Conservation (phyloP, 176 grass and related monocot genomes). For the Musa acuminata region DNA sequence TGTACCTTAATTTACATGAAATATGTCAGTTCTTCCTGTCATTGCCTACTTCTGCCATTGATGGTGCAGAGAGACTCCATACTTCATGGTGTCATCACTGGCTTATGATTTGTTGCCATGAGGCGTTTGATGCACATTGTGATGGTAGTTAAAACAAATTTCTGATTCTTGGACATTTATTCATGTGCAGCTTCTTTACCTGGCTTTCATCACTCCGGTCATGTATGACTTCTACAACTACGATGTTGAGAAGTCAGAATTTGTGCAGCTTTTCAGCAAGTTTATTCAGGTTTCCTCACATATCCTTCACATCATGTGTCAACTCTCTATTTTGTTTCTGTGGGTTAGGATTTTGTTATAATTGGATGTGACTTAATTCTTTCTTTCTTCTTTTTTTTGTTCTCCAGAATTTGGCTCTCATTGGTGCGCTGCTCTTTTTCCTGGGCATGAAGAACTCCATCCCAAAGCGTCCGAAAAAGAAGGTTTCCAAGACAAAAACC, state of each 20-base stretch:
- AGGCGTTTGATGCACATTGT: no score
- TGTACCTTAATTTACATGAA: no score
- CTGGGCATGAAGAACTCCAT: slow-evolving; percentile 11
- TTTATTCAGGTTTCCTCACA: slow-evolving; percentile 3
- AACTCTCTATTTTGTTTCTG: background rate
- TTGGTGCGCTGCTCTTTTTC: slow-evolving; percentile 11
- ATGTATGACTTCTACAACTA: slow-evolving; percentile 16
- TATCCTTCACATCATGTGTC: background rate
- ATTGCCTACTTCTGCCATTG: no score
- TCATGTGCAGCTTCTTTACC: background rate
- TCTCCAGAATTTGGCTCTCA: slow-evolving; percentile 10
- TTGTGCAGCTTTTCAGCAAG: slow-evolving; percentile 15
- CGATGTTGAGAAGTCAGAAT: slow-evolving; percentile 6
- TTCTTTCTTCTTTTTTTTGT: background rate
- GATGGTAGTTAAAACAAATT: no score
- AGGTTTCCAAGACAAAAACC: background rate
- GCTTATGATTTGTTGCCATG: no score
- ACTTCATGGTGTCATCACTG: no score
- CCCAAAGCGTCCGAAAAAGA: background rate
- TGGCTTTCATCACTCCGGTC: background rate
- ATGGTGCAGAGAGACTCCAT: no score
- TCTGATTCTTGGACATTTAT: background rate
- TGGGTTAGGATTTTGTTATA: background rate
- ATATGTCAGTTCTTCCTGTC: no score
- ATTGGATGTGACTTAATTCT: background rate